These are phyloP conservation scores for Cardamine chenopodiifolia DNA, from an alignment of 345 rosid species.

Conservation along the genomic window DNA sequence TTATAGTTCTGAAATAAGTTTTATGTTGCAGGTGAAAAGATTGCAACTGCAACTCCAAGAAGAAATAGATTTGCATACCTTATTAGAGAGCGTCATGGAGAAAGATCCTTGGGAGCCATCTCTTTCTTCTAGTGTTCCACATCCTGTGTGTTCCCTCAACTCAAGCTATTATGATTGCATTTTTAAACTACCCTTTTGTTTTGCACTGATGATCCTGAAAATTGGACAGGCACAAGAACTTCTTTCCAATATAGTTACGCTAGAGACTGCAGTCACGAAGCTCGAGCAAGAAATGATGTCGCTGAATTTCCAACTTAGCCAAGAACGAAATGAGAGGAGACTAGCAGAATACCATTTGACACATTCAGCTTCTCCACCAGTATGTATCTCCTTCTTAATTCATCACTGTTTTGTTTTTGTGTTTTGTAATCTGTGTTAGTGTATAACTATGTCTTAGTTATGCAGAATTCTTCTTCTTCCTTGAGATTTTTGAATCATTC, in stretches of 20 bases:
- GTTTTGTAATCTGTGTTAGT: constrained; percentile 5
- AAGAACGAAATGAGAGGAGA: constrained; percentile 84
- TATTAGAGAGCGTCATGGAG: constrained; percentile 59
- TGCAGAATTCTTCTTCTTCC: constrained; percentile 52
- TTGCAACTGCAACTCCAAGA: constrained; percentile 70
- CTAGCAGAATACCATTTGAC: constrained; percentile 76
- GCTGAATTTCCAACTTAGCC: constrained; percentile 89
- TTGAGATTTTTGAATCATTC: constrained; percentile 47
- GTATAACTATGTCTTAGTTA: constrained; percentile 40
- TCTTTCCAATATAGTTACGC: constrained; percentile 59
- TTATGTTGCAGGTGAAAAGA: constrained; percentile 60
- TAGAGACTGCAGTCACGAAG: constrained; percentile 70
- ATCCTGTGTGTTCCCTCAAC: constrained; percentile 49
- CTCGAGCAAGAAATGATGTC: constrained; percentile 84
- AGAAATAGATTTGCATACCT: constrained; percentile 66
- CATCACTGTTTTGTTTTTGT: not conserved
- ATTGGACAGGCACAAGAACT: constrained; percentile 70
- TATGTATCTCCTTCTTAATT: constrained; percentile 39
- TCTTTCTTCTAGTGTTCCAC: constrained; percentile 54
- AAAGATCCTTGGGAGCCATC: constrained; percentile 57
- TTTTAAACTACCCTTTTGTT: not conserved
- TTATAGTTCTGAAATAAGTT: constrained; percentile 16
- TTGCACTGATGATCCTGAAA: constrained; percentile 27
- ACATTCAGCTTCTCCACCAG: constrained; percentile 58
- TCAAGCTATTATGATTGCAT: constrained; percentile 15